Conservation (phyloP, 1,284 basidiomycete genomes). For the Tilletia horrida region DNA sequence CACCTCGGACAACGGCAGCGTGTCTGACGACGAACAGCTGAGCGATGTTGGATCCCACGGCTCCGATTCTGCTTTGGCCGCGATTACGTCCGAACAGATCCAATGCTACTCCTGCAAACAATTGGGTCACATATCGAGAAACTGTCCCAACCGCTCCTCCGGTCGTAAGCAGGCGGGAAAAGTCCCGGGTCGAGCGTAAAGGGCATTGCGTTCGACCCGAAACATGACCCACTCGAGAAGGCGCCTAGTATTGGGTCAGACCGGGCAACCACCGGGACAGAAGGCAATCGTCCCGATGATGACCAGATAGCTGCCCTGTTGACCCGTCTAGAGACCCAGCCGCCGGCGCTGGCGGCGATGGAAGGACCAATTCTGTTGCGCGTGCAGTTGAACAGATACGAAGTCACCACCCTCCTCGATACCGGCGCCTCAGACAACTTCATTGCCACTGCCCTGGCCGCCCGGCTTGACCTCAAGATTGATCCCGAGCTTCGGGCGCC, state of each 20-base stretch:
- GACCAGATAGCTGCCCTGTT: slow-evolving; percentile 5
- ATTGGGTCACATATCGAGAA: background rate
- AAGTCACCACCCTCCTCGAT: background rate
- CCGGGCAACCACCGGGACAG: background rate
- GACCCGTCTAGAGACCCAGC: background rate
- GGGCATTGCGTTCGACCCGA: background rate
- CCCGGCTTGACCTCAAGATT: background rate
- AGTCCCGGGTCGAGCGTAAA: background rate
- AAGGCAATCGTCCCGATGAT: background rate
- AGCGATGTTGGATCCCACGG: too few relatives aligned
- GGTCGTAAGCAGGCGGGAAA: background rate
- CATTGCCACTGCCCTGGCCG: background rate
- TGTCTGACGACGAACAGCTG: background rate
- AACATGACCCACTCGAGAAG: slow-evolving; percentile 5
- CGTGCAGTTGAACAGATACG: background rate
- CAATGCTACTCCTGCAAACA: background rate
- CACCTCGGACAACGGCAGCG: background rate
- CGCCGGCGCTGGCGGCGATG: background rate
- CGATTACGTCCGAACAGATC: background rate
- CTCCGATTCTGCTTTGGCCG: background rate
- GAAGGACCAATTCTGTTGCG: background rate
- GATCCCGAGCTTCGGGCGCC: background rate
- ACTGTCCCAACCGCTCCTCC: background rate
- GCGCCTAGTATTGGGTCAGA: too few relatives aligned
- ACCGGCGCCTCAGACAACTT: slow-evolving; percentile 5